Base-by-base conservation (phyloP, 345 rosid genomes). In the Eucalyptus dawsonii region DNA sequence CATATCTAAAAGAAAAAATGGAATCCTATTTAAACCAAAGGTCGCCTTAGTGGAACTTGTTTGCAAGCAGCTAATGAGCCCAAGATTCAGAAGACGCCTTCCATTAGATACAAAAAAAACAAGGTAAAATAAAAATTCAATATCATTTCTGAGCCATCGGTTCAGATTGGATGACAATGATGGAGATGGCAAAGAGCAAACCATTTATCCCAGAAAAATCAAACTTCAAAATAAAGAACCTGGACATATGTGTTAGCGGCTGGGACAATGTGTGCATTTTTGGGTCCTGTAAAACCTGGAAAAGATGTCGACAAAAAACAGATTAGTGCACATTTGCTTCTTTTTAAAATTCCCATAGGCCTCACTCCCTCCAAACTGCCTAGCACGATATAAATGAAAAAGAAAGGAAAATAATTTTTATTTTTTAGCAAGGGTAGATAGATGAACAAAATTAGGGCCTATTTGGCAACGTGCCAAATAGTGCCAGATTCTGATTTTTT, bases 241-340 rank as follows among this genome's bases (percentile, higher is more conserved):
- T 93, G 93, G 90, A 92, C 91, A 83, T 94, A 93, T 49, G 90
- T 89, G 87, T 90, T 94, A 47, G 95, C 94, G 11, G 92, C 94
- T 88, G 92, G 90, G 45, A 94, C 87, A 72, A 93, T 80, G 62
- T 93, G 93, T 27, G 58, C 90, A 89, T 93, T 92, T 87, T 90
- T 93, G 16, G 93, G 86, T 50, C 95, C 94, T 3, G 92, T 65
- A 91, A 94, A 94, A 87, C 90, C 94, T 94, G 93, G 50, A 89
- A 90, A 65, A 60, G 42, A 17, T 3, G 5, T 87, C 6, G 49
- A 85, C n/a, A 60, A 65, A 25, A 51, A 90, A 50, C 45, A 37
- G 14, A 72, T 72, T 6, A 72, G 45, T 37, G 14, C 45, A 72
- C 14, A 21, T 37, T 72, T 72, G 45, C 14, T 72, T 72, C 27